phyloP scores from a whole-genome alignment of 208 protist species.

The Acanthamoeba royreba region DNA sequence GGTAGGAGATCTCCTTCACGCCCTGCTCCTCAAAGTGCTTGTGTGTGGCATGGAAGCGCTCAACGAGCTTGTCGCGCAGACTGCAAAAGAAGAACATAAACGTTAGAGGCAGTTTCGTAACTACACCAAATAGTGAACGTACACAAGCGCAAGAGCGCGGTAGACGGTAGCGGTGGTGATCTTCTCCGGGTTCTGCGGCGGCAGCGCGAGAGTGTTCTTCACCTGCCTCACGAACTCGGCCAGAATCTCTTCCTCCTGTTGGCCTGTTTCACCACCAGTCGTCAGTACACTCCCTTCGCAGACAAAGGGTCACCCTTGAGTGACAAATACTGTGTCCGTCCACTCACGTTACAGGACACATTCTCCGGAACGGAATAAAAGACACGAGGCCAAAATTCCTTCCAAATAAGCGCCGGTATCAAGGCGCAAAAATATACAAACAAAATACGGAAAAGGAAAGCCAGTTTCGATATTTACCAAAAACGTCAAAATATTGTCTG shows the following conservation, averaged over 20 bases:
- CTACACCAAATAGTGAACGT: neutral
- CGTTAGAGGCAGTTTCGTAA: neutral
- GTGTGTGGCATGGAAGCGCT: neutral
- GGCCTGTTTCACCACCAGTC: neutral
- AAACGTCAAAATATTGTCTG: too few relatives aligned
- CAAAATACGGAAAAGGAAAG: too few relatives aligned
- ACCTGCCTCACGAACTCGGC: neutral
- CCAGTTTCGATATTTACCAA: too few relatives aligned
- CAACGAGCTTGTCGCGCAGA: neutral
- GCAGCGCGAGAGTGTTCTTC: neutral
- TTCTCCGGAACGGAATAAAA: too few relatives aligned
- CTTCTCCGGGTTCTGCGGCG: neutral
- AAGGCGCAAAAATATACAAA: too few relatives aligned
- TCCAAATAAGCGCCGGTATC: too few relatives aligned
- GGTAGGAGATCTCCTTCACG: conserved; percentile 80
- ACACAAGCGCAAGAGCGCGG: neutral
- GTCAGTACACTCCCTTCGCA: too few relatives aligned
- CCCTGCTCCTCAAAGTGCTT: conserved; percentile 38
- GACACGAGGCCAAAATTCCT: too few relatives aligned
- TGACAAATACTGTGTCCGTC: too few relatives aligned
- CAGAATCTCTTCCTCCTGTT: neutral
- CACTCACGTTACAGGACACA: too few relatives aligned
- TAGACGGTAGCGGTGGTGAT: neutral
- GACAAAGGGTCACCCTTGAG: too few relatives aligned
- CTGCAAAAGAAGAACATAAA: neutral